A percentile compares a stretch with the other conserved stretches of the same genome.
phyloP scores from a whole-genome alignment of 805 yeast genomes.

The Metschnikowia continentalis region DNA sequence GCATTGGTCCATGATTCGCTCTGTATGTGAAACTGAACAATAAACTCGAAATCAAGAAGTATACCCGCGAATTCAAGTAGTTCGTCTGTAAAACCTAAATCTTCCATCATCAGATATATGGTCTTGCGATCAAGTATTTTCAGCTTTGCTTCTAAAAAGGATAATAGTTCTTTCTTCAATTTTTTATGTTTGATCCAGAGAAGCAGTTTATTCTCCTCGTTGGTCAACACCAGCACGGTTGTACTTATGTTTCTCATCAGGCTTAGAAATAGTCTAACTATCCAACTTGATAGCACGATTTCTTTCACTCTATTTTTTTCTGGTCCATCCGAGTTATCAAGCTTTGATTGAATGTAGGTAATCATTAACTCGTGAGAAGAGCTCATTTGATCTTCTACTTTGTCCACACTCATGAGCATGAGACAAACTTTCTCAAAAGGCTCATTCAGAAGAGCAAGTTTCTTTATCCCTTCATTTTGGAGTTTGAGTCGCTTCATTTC shows the following conservation, averaged over 20 bases:
- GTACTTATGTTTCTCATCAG: constrained; percentile 21
- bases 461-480: constrained; percentile 27
- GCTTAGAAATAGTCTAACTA: constrained; percentile 54
- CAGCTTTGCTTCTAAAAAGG: constrained; percentile 49
- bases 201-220: background rate
- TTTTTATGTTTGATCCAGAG: background rate
- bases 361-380: constrained; percentile 26
- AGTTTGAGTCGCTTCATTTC: constrained; percentile 1
- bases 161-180: constrained; percentile 14
- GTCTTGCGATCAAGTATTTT: constrained; percentile 59
- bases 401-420: constrained; percentile 29
- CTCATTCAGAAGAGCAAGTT: constrained; percentile 58
- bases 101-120: constrained; percentile 63
- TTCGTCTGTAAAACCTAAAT: constrained; percentile 62
- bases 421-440: constrained; percentile 70
- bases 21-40: constrained; percentile 65
- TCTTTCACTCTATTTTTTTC: constrained; percentile 31
- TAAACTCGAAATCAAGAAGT: constrained; percentile 64
- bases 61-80: constrained; percentile 64
- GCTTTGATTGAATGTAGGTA: constrained; percentile 33
- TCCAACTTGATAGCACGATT: constrained; percentile 59
- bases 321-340: constrained; percentile 19
- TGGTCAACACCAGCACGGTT: background rate
- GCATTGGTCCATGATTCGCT: constrained; percentile 73
- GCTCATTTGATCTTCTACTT: constrained; percentile 9